phyloP scores from a whole-genome alignment of 2,329 filamentous ascomycete genomes.

The Blumeria hordei region DNA sequence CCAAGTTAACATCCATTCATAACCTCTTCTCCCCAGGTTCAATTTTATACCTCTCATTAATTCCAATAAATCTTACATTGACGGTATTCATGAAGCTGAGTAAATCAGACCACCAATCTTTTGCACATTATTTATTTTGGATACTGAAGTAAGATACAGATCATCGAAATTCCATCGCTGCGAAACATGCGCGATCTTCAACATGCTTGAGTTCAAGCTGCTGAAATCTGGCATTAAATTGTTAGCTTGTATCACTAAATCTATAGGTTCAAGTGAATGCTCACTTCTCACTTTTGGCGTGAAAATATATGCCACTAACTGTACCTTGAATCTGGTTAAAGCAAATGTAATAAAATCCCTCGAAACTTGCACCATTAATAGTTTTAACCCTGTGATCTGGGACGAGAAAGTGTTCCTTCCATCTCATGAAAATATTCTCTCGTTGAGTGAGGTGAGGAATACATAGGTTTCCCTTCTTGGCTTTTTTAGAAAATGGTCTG shows the following conservation, averaged over 20 bases:
- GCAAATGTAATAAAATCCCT: constrained; percentile 98
- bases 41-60: too few relatives aligned
- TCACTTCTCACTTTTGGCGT: constrained; percentile 92
- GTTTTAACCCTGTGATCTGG: constrained; percentile 81
- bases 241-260: constrained; percentile 3
- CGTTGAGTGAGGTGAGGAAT: constrained; percentile 49
- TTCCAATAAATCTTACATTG: too few relatives aligned
- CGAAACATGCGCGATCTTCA: constrained; percentile 58
- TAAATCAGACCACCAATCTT: too few relatives aligned
- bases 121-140: too few relatives aligned
- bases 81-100: too few relatives aligned
- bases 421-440: constrained; percentile 93
- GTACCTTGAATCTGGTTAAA: constrained; percentile 79
- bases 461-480: constrained; percentile 32
- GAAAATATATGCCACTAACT: constrained; percentile 90
- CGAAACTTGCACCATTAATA: constrained; percentile 85
- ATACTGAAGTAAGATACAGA: constrained; percentile 9
- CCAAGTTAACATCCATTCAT: too few relatives aligned
- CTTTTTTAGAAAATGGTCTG: constrained; percentile 41
- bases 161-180: constrained; percentile 73
- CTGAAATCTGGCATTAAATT: constrained; percentile 42
- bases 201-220: constrained; percentile 81
- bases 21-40: too few relatives aligned
- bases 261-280: constrained; percentile 12
- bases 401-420: constrained; percentile 96